Conservation (phyloP, 371 early-diverging fungal species). For the Rhizopus microsporus region DNA sequence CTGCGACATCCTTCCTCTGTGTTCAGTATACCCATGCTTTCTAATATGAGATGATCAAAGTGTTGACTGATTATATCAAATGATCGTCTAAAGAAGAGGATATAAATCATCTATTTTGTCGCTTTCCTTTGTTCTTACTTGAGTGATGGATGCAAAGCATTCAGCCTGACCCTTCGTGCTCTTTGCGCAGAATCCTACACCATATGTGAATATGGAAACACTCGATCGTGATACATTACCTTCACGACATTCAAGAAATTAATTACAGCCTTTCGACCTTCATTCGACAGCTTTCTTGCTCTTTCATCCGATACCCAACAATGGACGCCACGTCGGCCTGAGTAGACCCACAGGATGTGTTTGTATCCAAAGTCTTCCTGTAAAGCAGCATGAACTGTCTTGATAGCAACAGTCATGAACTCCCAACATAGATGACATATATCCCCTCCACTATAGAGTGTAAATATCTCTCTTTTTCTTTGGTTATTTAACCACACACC, state of each 20-base stretch:
- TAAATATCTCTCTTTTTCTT: neutral
- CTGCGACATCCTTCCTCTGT: conserved; percentile 68
- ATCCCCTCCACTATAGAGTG: conserved; percentile 66
- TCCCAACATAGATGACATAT: conserved; percentile 94
- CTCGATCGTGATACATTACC: conserved; percentile 79
- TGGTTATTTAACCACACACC: conserved; percentile 34
- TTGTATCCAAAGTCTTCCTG: conserved; percentile 96
- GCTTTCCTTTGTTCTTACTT: conserved; percentile 38
- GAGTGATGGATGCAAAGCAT: conserved; percentile 66
- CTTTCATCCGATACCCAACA: conserved; percentile 97
- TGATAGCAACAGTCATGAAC: conserved; percentile 92
- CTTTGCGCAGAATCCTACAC: conserved; percentile 82
- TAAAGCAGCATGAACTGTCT: conserved; percentile 71
- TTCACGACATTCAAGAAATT: conserved; percentile 84
- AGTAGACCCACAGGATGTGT: conserved; percentile 95
- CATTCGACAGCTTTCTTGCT: conserved; percentile 77
- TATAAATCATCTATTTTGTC: neutral
- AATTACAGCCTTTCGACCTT: conserved; percentile 85
- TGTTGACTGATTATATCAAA: conserved; percentile 59
- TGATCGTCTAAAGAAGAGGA: conserved; percentile 54
- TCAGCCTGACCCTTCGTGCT: conserved; percentile 70
- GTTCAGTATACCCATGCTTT: conserved; percentile 72
- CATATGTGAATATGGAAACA: conserved; percentile 81
- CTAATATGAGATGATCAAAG: conserved; percentile 68
- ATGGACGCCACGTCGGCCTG: conserved; percentile 99